Evolutionary conservation across 2,329 filamentous ascomycete genomes (phyloP).

Genomic region (Botrytis byssoidea): DNA sequence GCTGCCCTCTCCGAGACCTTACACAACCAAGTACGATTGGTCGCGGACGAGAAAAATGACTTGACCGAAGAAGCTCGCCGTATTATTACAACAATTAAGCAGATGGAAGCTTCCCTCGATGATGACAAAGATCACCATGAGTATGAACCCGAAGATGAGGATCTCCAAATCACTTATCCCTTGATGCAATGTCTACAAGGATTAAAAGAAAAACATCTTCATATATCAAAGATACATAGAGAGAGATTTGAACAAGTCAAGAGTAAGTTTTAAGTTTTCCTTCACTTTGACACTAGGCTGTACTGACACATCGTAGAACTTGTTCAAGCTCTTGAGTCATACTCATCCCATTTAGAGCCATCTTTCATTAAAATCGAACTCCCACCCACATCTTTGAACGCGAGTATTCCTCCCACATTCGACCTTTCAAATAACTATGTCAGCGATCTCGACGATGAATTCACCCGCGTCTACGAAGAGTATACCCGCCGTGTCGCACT

Average conservation of each 20-base stretch:
- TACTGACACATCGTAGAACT: constrained; percentile 62
- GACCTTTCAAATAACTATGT: constrained; percentile 92
- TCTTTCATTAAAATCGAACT: constrained; percentile 83
- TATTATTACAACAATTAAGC: constrained; percentile 80
- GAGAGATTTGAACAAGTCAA: constrained; percentile 95
- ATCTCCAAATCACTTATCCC: constrained; percentile 77
- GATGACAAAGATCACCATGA: constrained; percentile 66
- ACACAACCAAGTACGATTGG: constrained; percentile 81
- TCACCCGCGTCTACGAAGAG: constrained; percentile 93
- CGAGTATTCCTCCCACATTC: constrained; percentile 76
- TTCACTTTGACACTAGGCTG: background rate
- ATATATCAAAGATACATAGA: constrained; percentile 77
- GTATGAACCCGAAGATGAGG: constrained; percentile 63
- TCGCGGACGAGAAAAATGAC: constrained; percentile 84
- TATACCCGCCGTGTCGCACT: constrained; percentile 79
- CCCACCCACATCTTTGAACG: constrained; percentile 75
- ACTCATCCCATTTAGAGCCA: constrained; percentile 90
- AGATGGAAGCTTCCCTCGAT: constrained; percentile 90
- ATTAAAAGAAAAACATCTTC: constrained; percentile 82
- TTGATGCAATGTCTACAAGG: constrained; percentile 74
- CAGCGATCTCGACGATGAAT: constrained; percentile 81
- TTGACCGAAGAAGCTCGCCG: constrained; percentile 86
- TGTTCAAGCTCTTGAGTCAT: constrained; percentile 88
- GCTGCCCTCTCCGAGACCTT: constrained; percentile 86
- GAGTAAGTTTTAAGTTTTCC: constrained; percentile 57